A percentile compares a stretch with the other conserved stretches of the same genome.
Conservation (phyloP, 148 eudicot species). For the Rhododendron ovatum region DNA sequence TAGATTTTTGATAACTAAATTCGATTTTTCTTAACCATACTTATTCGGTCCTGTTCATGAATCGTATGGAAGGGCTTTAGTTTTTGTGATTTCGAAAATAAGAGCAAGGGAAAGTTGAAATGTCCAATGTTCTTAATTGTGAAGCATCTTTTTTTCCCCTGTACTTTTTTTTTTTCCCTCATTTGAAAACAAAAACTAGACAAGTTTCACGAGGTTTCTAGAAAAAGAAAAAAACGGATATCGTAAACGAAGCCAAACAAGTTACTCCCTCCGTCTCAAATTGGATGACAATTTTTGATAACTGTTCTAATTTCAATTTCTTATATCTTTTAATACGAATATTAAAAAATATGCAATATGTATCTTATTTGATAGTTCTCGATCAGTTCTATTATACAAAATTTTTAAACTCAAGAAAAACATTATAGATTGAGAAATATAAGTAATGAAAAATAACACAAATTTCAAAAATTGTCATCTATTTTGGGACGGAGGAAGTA, state of each 20-base stretch:
- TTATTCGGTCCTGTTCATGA: background rate
- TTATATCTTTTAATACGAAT: too few relatives aligned
- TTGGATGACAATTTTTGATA: too few relatives aligned
- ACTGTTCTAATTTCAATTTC: too few relatives aligned
- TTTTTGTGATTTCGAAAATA: background rate
- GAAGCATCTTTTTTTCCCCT: background rate
- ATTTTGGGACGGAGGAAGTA: too few relatives aligned
- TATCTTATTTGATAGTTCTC: too few relatives aligned
- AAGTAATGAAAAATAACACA: too few relatives aligned
- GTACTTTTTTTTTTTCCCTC: background rate
- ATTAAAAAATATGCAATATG: too few relatives aligned
- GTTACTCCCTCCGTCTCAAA: too few relatives aligned
- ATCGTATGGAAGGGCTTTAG: background rate
- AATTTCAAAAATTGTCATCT: too few relatives aligned
- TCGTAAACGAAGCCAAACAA: background rate
- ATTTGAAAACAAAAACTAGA: background rate
- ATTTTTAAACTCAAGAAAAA: too few relatives aligned
- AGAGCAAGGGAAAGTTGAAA: background rate
- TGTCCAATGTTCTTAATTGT: background rate
- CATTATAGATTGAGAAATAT: too few relatives aligned
- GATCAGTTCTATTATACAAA: too few relatives aligned
- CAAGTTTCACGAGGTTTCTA: background rate
- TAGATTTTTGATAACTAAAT: background rate
- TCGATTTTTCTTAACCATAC: background rate
- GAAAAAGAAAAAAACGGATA: background rate